Conservation (phyloP, 106 monocot genomes). For the Gastrodia elata region DNA sequence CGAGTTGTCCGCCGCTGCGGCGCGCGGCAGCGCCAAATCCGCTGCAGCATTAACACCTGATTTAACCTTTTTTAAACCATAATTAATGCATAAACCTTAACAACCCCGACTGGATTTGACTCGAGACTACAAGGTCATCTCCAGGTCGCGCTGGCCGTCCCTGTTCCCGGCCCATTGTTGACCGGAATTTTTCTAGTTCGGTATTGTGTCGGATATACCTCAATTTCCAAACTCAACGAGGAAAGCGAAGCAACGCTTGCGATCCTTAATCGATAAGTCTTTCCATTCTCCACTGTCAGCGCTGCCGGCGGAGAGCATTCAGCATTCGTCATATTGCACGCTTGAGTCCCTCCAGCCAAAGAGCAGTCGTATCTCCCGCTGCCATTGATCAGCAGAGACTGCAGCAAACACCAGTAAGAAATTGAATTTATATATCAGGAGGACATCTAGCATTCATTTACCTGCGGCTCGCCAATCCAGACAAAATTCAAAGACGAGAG, state of each 20-base stretch:
- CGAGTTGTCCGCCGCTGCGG: no score
- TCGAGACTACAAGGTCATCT: no score
- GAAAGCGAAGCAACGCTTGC: slow-evolving; percentile 66
- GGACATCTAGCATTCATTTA: neutral
- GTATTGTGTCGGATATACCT: no score
- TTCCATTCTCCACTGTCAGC: slow-evolving; percentile 46
- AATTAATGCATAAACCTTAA: no score
- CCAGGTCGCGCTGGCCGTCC: no score
- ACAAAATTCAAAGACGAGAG: slow-evolving; percentile 30
- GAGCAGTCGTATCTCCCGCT: slow-evolving; percentile 42
- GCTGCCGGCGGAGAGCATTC: slow-evolving; percentile 50
- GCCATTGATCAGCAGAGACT: slow-evolving; percentile 48
- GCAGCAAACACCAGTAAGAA: neutral
- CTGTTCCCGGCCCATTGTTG: no score
- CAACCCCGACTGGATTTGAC: no score
- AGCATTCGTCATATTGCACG: slow-evolving; percentile 34
- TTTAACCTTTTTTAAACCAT: no score
- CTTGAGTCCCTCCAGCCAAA: neutral
- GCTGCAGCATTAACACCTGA: no score
- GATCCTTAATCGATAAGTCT: slow-evolving; percentile 65
- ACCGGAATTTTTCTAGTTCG: no score
- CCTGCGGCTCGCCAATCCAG: slow-evolving; percentile 72
- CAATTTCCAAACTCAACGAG: slow-evolving; percentile 69
- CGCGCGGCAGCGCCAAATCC: no score
- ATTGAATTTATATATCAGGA: neutral